A percentile compares a stretch with the other conserved stretches of the same genome.
Evolutionary conservation across 2,329 filamentous ascomycete species (phyloP).

Genomic region (Immersiporthe knoxdaviesiana): DNA sequence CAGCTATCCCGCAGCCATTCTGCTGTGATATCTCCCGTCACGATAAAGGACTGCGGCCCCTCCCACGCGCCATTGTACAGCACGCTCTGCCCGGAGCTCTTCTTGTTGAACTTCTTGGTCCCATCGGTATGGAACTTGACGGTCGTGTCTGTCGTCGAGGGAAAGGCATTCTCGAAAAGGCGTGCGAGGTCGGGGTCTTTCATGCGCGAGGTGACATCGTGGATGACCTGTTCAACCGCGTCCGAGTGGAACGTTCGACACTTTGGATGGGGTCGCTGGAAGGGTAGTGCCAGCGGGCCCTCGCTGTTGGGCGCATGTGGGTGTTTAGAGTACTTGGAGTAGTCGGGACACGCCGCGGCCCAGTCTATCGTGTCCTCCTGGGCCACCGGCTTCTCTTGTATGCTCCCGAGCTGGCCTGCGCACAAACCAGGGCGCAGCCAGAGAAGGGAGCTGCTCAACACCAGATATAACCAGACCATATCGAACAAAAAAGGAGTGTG

Average conservation of each 20-base stretch:
- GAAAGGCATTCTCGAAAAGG: conserved; percentile 93
- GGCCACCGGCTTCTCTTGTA: conserved; percentile 38
- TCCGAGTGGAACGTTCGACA: conserved; percentile 91
- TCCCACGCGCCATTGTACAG: conserved; percentile 70
- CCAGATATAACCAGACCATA: conserved; percentile 15
- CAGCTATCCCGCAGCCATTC: conserved; percentile 92
- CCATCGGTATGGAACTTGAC: conserved; percentile 82
- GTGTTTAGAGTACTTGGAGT: conserved; percentile 60
- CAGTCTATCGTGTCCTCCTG: conserved; percentile 38
- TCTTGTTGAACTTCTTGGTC: conserved; percentile 42
- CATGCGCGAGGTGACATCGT: conserved; percentile 78
- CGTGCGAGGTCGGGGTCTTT: conserved; percentile 85
- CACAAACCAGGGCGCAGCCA: conserved; percentile 9
- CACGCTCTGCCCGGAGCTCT: conserved; percentile 40
- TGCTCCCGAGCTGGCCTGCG: conserved; percentile 15
- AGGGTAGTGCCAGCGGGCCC: conserved; percentile 80
- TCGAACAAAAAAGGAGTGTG: background rate
- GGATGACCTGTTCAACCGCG: conserved; percentile 85
- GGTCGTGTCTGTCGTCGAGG: conserved; percentile 88
- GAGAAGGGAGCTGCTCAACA: conserved; percentile 12
- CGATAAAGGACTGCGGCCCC: conserved; percentile 88
- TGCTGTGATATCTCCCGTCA: conserved; percentile 87
- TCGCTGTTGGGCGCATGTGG: conserved; percentile 73
- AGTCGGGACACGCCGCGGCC: conserved; percentile 62
- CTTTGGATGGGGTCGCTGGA: conserved; percentile 76